Percentiles rank a stretch among this genome's conserved stretches.
phyloP scores from a whole-genome alignment of 305 asterid species.

The Andrographis paniculata region DNA sequence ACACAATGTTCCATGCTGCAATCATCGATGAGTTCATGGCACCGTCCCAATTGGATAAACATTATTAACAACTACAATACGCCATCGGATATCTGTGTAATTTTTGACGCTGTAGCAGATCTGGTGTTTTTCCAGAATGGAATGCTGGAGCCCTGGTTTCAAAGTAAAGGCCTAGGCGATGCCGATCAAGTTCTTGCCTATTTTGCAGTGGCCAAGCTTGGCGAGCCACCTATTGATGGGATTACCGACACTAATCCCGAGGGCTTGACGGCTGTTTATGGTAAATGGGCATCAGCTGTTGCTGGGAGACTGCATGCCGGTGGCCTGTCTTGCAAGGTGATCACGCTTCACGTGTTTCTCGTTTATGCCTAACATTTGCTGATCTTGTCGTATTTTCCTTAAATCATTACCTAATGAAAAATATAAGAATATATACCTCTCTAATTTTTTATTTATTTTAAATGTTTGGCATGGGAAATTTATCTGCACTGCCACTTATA shows the following conservation, averaged over 20 bases:
- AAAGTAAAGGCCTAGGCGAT: slow-evolving; percentile 67
- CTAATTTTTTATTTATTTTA: too few relatives aligned
- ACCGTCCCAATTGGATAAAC: too few relatives aligned
- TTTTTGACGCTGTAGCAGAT: slow-evolving; percentile 78
- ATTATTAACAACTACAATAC: too few relatives aligned
- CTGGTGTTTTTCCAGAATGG: slow-evolving; percentile 99
- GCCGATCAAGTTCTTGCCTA: slow-evolving; percentile 96
- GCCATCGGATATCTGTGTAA: slow-evolving; percentile 22
- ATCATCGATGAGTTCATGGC: too few relatives aligned
- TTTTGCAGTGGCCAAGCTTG: slow-evolving; percentile 90
- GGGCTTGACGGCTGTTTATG: slow-evolving; percentile 87
- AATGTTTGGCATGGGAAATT: too few relatives aligned
- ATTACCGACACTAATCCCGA: slow-evolving; percentile 92
- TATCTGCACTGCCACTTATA: too few relatives aligned
- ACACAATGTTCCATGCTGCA: too few relatives aligned
- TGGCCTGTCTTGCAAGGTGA: slow-evolving; percentile 96
- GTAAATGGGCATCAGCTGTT: slow-evolving; percentile 93
- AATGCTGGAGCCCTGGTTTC: slow-evolving; percentile 97
- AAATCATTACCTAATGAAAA: too few relatives aligned
- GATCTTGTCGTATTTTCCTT: too few relatives aligned
- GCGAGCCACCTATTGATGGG: slow-evolving; percentile 88
- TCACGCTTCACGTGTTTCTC: too few relatives aligned
- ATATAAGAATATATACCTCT: too few relatives aligned
- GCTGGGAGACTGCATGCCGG: slow-evolving; percentile 72
- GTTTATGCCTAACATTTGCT: too few relatives aligned